These are phyloP conservation scores for Populus tremula DNA, from an alignment of 345 rosid genomes.

Conservation along the genomic window DNA sequence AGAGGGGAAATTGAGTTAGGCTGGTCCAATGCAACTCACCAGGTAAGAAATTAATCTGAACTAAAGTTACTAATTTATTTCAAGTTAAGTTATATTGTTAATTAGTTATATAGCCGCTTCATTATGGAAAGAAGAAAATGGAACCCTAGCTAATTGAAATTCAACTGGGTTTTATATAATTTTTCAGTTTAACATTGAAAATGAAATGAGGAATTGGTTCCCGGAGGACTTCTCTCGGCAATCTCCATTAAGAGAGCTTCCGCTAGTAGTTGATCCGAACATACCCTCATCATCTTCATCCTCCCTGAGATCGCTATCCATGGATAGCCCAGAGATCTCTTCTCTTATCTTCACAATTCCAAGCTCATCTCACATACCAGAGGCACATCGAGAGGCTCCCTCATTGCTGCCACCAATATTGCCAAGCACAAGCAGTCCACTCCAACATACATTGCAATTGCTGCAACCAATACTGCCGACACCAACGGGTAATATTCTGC, in stretches of 20 bases:
- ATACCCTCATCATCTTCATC: conserved; percentile 67
- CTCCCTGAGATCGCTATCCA: conserved; percentile 57
- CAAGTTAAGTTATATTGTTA: neutral
- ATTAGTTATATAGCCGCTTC: neutral
- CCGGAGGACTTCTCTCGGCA: conserved; percentile 48
- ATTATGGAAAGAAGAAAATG: neutral
- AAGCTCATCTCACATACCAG: conserved; percentile 27
- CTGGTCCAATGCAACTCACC: conserved; percentile 32
- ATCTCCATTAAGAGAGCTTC: conserved; percentile 35
- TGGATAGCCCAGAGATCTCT: conserved; percentile 61
- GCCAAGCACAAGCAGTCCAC: conserved; percentile 10
- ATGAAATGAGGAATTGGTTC: conserved; percentile 50
- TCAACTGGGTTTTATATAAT: neutral
- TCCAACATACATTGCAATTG: neutral
- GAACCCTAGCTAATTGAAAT: neutral
- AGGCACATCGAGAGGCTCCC: neutral
- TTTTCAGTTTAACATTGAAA: conserved; percentile 53
- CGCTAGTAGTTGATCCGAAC: conserved; percentile 25
- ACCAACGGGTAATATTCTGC: neutral
- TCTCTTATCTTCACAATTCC: conserved; percentile 52
- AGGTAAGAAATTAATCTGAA: conserved; percentile 31
- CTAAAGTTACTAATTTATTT: neutral
- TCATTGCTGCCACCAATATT: neutral
- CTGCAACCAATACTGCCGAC: neutral
- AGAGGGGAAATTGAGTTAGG: conserved; percentile 91